A percentile compares a stretch with the other conserved stretches of the same genome.
phyloP scores from a whole-genome alignment of 78 protist species.

The Polysphondylium violaceum region DNA sequence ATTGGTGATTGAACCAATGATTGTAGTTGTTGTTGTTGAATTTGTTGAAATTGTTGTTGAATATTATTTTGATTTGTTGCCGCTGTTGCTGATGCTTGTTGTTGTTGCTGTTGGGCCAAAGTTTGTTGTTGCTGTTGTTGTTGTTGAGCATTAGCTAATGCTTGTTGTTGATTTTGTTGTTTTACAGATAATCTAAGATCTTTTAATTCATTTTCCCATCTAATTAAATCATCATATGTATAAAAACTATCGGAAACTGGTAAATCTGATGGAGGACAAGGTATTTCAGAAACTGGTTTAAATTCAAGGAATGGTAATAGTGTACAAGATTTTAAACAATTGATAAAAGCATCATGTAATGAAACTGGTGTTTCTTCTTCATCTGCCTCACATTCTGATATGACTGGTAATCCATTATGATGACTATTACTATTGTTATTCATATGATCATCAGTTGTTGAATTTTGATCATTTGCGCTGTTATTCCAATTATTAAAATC shows the following conservation, averaged over 20 bases:
- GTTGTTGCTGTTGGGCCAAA: slow-evolving; percentile 8
- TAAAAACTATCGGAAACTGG: slow-evolving; percentile 38
- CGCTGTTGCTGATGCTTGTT: no score
- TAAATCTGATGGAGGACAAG: neutral
- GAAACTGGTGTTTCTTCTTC: slow-evolving; percentile 24
- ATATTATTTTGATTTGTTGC: no score
- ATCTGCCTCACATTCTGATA: neutral
- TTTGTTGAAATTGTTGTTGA: neutral
- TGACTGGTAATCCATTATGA: neutral
- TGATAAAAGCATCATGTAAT: slow-evolving; percentile 64
- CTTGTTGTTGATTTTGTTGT: slow-evolving; percentile 22
- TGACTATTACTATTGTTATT: neutral
- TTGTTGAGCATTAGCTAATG: slow-evolving; percentile 1
- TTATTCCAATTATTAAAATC: neutral
- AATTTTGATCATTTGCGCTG: neutral
- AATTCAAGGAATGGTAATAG: slow-evolving; percentile 63
- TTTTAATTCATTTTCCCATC: slow-evolving; percentile 67
- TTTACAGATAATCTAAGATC: slow-evolving; percentile 17
- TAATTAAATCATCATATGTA: slow-evolving; percentile 34
- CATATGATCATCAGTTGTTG: neutral
- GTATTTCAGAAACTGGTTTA: slow-evolving; percentile 9
- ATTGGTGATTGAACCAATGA: neutral
- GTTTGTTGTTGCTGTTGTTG: slow-evolving; percentile 3
- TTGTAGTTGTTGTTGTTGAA: slow-evolving; percentile 1
- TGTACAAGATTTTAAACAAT: slow-evolving; percentile 56